Base-by-base conservation (phyloP, 371 early-diverging fungal species). In the Dinochytrium kinnereticum region DNA sequence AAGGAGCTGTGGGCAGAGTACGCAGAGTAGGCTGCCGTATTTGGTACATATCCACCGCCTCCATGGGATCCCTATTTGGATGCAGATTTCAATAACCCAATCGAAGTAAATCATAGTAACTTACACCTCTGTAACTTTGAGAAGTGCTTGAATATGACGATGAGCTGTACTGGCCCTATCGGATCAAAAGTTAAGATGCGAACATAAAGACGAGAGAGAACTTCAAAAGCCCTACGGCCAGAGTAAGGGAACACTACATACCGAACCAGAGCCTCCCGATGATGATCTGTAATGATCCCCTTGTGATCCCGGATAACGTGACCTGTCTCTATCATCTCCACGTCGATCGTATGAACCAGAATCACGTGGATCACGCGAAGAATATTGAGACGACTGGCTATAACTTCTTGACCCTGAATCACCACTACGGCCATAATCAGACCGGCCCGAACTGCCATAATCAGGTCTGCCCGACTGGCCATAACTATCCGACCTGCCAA, bases 31-130 rank as follows among this genome's bases (percentile, higher is more conserved):
- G n/a, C 55, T 13, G 55, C 5, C 21, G 49, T 21, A 21, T 53
- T 53, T 7, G 55, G 55, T 13, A 53, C 55, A 26, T 53, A 53
- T 26, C 55, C 55, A 53, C 55, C 55, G 10, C 55, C 55, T 21
- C 26, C 13, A 5, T 26, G n/a, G 26, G 7, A 44, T 44, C 55
- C 49, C 21, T 44, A 13, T 10, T 13, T 44, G 49, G 21, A 44
- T 44, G 10, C 49, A 44, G 21, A 21, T 44, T 44, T 13, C 13
- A 44, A n/a, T n/a, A n/a, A n/a, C n/a, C n/a, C n/a, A n/a, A n/a
- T n/a, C n/a, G n/a, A n/a, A n/a, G n/a, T n/a, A n/a, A n/a, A n/a
- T n/a, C n/a, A n/a, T n/a, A n/a, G n/a, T n/a, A n/a, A n/a, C n/a
- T n/a, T n/a, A n/a, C n/a, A n/a, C n/a, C 49, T 44, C 49, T 44